These are phyloP conservation scores for Leptodontidium sp. DNA, from an alignment of 2,329 filamentous ascomycete species.

Conservation along the genomic window DNA sequence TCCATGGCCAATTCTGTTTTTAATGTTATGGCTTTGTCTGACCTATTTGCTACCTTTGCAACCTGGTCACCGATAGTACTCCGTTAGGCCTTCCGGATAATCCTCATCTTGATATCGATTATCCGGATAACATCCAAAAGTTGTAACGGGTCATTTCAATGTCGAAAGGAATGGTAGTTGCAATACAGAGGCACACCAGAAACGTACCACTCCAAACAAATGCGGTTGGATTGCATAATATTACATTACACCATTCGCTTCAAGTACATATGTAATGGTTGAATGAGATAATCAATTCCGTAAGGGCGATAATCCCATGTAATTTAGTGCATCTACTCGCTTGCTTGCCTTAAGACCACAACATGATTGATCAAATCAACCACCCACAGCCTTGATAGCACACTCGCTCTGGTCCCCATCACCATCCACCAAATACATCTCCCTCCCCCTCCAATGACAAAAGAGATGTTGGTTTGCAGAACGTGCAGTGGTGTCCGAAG, in stretches of 20 bases:
- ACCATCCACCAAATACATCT: neutral
- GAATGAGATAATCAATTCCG: slow-evolving; percentile 15
- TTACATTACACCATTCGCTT: neutral
- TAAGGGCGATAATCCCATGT: slow-evolving; percentile 9
- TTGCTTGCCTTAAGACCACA: neutral
- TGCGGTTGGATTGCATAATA: no score
- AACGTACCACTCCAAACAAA: no score
- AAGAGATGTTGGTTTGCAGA: slow-evolving; percentile 39
- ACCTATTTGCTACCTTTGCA: neutral
- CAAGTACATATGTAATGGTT: neutral
- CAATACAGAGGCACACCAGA: no score
- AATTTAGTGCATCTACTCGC: slow-evolving; percentile 1
- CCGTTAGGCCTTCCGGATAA: no score
- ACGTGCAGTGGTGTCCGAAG: slow-evolving; percentile 39
- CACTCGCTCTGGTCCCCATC: neutral
- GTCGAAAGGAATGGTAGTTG: no score
- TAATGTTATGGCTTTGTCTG: no score
- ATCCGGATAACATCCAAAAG: no score
- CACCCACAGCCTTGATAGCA: neutral
- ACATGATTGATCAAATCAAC: slow-evolving; percentile 3
- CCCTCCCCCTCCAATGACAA: slow-evolving; percentile 27
- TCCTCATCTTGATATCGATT: no score
- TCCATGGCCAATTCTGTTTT: no score
- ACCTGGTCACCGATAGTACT: no score
- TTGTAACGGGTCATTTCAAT: no score